Percentiles rank a stretch among this genome's conserved stretches.
phyloP scores from a whole-genome alignment of 441 rosid species.

The Metrosideros polymorpha region DNA sequence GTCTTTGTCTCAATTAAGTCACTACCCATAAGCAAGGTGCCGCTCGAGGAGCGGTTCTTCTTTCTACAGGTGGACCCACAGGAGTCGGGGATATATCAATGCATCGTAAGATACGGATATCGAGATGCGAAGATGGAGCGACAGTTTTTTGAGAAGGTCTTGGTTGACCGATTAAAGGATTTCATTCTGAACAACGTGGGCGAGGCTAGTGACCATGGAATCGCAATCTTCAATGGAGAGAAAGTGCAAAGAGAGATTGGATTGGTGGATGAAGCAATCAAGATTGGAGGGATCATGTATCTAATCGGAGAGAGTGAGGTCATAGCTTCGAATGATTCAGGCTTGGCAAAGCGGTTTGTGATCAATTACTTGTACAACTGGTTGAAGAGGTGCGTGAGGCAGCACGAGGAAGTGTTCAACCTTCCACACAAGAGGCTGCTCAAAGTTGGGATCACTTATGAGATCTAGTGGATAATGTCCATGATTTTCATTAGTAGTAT shows the following conservation, averaged over 20 bases:
- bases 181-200: neutral
- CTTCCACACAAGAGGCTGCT: neutral
- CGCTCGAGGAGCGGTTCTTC: neutral
- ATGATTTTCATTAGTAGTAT: neutral
- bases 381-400: conserved; percentile 1
- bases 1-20: neutral
- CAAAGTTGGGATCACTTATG: conserved; percentile 1
- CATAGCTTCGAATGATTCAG: neutral
- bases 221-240: neutral
- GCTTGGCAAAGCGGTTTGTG: neutral
- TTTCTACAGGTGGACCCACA: neutral
- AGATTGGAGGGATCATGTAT: neutral
- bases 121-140: neutral
- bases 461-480: neutral
- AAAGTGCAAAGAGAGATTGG: neutral
- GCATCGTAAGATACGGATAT: conserved; percentile 3
- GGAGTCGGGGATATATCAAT: neutral
- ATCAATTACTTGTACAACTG: neutral
- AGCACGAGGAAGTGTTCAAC: neutral
- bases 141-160: neutral
- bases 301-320: neutral
- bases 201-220: neutral
- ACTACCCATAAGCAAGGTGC: neutral
- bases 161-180: neutral
- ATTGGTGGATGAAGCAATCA: neutral